These are phyloP conservation scores for Trichosporon faecale DNA, from an alignment of 1,284 basidiomycete genomes.

Conservation along the genomic window DNA sequence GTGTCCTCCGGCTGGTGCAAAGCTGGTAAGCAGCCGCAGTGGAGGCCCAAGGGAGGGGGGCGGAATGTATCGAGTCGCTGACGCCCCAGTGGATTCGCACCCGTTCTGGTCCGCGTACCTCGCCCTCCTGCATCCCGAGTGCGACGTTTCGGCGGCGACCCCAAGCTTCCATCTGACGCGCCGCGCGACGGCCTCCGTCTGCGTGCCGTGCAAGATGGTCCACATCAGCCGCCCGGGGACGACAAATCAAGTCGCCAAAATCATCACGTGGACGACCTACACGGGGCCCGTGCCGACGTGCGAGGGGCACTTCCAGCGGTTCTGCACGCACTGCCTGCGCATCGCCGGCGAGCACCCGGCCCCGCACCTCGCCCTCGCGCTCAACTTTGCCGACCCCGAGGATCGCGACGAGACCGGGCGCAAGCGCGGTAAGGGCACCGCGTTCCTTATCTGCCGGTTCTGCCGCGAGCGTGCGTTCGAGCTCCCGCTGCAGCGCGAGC, in stretches of 20 bases:
- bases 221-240: neutral
- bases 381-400: conserved; percentile 6
- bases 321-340: conserved; percentile 29
- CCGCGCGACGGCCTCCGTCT: conserved; percentile 5
- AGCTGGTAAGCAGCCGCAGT: conserved; percentile 26
- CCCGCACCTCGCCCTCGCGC: conserved; percentile 14
- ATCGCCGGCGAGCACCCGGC: neutral
- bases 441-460: conserved; percentile 17
- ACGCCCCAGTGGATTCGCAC: conserved; percentile 31
- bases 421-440: neutral
- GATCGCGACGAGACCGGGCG: conserved; percentile 22
- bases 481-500: conserved; percentile 12
- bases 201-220: conserved; percentile 18
- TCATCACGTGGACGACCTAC: conserved; percentile 18
- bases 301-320: conserved; percentile 22
- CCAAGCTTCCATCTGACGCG: conserved; percentile 12
- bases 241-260: neutral
- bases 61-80: neutral
- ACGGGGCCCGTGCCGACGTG: conserved; percentile 29
- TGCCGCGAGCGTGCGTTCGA: conserved; percentile 25
- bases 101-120: conserved; percentile 33
- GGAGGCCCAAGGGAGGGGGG: neutral
- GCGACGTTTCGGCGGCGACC: neutral
- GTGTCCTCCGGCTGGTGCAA: conserved; percentile 29
- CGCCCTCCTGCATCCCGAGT: conserved; percentile 12